Conservation (phyloP, 768 basidiomycete species). For the Agrocybe chaxingu region DNA sequence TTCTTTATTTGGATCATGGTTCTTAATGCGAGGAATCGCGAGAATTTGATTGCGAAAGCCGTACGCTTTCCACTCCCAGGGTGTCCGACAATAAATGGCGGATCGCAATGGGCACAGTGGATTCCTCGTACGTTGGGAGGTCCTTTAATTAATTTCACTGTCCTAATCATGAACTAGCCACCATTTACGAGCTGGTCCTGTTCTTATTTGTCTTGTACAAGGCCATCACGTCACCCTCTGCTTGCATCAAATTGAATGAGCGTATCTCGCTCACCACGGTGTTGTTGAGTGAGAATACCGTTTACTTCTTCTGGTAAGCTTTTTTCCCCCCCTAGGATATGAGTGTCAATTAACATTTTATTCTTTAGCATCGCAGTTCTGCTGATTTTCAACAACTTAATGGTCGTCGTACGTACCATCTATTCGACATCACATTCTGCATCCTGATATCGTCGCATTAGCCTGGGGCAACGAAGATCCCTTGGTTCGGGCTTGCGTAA, state of each 20-base stretch:
- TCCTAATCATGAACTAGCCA: slow-evolving; percentile 20
- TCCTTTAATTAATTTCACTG: not conserved
- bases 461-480: slow-evolving; percentile 36
- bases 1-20: slow-evolving; percentile 38
- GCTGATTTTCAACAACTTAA: slow-evolving; percentile 42
- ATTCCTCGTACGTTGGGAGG: slow-evolving; percentile 28
- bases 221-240: slow-evolving; percentile 19
- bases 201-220: slow-evolving; percentile 35
- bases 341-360: too few relatives aligned
- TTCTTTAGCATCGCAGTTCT: slow-evolving; percentile 30
- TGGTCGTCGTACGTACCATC: slow-evolving; percentile 29
- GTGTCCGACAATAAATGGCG: slow-evolving; percentile 36
- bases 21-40: slow-evolving; percentile 28
- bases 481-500: slow-evolving; percentile 37
- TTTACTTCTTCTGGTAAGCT: slow-evolving; percentile 37
- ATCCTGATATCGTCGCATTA: slow-evolving; percentile 16
- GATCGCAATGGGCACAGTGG: slow-evolving; percentile 40
- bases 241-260: slow-evolving; percentile 16
- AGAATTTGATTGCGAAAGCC: slow-evolving; percentile 29
- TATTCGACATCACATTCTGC: not conserved
- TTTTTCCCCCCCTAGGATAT: too few relatives aligned
- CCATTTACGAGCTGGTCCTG: slow-evolving; percentile 34
- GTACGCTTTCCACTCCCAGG: slow-evolving; percentile 35
- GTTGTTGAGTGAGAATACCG: slow-evolving; percentile 36
- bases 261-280: slow-evolving; percentile 26